Base-by-base conservation (phyloP, 495 filamentous ascomycete species). In the Chaetomium cochliodes region DNA sequence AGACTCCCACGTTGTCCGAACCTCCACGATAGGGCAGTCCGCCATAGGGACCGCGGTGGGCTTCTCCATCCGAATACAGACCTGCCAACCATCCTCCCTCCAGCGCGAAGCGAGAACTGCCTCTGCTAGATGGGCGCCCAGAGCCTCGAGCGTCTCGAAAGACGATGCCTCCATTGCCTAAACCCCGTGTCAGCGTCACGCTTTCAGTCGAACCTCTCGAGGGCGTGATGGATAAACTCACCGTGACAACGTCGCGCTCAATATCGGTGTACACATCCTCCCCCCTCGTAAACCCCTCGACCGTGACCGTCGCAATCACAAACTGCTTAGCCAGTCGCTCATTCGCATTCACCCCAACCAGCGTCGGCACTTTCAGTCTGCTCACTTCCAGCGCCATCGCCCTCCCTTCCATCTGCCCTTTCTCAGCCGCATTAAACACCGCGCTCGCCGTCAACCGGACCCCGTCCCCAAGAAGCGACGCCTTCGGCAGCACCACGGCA, bases 131-230 rank as follows among this genome's bases (percentile, higher is more conserved):
- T 77, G 76, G 0, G 78, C 73, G 0, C 81, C 81, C 5, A 90
- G 75, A 0, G 86, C 78, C 71, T 90, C 87, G 13, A 90, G 80
- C 0, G 87, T 90, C 72, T 86, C 80, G 66, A 87, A 88, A 0
- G 80, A 80, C 0, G 86, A 86, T 5, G 78, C 69, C 57, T 84
- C 82, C 54, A 88, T 78, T 3, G 78, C 71, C 85, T 88, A 50
- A 37, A 4, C 9, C 49, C 22, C 30, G 37, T 72, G 46, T 50
- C 46, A 50, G 46, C 68, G 75, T 65, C 60, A 67, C 44, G 13
- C 1, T 39, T 15, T 18, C 23, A 16, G 8, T 23, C 2, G 8
- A 0, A 30, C 33, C 55, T n/a, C 5, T 8, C 3, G 9, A 2
- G 18, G 16, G 2, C 3, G 26, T 15, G 18, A 49, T 15, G 0